Evolutionary conservation across 768 basidiomycete species (phyloP).

Genomic region (Boletus subcaerulescens): DNA sequence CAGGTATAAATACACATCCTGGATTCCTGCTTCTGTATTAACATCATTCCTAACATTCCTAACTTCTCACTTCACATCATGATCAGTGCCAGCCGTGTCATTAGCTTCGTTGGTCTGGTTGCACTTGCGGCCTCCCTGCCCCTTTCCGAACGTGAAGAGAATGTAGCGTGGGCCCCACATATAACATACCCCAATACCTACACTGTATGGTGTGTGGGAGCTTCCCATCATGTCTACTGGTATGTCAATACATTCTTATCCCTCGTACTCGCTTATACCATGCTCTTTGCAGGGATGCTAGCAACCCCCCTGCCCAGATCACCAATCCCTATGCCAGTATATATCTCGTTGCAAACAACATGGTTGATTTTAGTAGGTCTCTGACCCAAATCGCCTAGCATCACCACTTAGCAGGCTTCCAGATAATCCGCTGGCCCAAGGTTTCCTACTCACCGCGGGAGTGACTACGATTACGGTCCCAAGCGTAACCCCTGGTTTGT

Average conservation of each 20-base stretch:
- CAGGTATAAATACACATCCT: conserved; percentile 1
- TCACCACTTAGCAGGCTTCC: conserved; percentile 4
- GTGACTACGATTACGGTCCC: conserved; percentile 27
- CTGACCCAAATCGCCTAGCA: background rate
- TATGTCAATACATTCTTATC: conserved; percentile 9
- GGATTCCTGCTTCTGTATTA: background rate
- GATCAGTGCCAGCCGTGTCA: background rate
- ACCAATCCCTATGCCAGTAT: conserved; percentile 32
- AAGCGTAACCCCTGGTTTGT: conserved; percentile 26
- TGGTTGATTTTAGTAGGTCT: conserved; percentile 24
- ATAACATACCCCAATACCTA: conserved; percentile 19
- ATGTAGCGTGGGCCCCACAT: conserved; percentile 18
- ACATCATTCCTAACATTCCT: too few relatives aligned
- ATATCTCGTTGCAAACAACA: conserved; percentile 25
- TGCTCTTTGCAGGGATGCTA: conserved; percentile 28
- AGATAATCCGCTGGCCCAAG: conserved; percentile 21
- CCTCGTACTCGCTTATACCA: background rate
- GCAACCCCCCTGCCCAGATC: conserved; percentile 25
- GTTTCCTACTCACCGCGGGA: conserved; percentile 31
- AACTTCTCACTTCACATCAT: background rate
- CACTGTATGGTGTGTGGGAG: background rate
- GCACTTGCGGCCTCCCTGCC: conserved; percentile 11
- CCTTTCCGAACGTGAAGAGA: background rate
- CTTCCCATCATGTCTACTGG: conserved; percentile 23
- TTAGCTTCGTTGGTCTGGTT: conserved; percentile 1